Percentiles rank a stretch among this genome's conserved stretches.
phyloP scores from a whole-genome alignment of 1,139 yeast genomes.

The Saccharomyces pastorianus region DNA sequence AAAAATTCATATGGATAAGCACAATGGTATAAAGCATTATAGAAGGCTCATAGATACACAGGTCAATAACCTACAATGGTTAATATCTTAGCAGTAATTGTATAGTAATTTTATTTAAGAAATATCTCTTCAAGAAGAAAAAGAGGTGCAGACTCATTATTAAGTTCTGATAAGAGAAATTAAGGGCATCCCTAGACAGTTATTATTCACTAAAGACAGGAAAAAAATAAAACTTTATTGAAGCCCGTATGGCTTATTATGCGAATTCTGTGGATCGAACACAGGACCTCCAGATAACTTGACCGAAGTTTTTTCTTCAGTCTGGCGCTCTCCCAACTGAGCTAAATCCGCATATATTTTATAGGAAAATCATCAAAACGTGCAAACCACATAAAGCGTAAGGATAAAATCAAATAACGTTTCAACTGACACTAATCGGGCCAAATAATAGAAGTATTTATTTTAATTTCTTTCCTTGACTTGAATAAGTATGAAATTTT shows the following conservation, averaged over 20 bases:
- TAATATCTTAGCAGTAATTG: neutral
- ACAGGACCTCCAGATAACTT: constrained; percentile 73
- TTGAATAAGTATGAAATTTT: too few relatives aligned
- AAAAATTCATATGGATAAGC: neutral
- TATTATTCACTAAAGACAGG: too few relatives aligned
- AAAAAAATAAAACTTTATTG: too few relatives aligned
- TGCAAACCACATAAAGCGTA: too few relatives aligned
- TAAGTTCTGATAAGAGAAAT: neutral
- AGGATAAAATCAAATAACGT: too few relatives aligned
- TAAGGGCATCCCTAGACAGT: too few relatives aligned
- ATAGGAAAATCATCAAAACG: neutral
- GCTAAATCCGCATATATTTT: constrained; percentile 22
- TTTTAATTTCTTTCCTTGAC: too few relatives aligned
- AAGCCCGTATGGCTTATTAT: constrained; percentile 27
- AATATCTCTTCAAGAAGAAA: neutral
- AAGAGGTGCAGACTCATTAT: neutral
- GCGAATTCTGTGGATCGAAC: constrained; percentile 88
- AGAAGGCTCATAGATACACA: neutral
- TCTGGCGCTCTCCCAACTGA: constrained; percentile 29
- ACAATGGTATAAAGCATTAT: neutral
- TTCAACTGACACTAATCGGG: too few relatives aligned
- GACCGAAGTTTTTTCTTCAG: constrained; percentile 20
- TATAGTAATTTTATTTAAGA: neutral
- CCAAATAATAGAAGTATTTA: too few relatives aligned
- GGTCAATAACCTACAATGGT: neutral